Base-by-base conservation (phyloP, 2,329 filamentous ascomycete species). In the Stagonosporopsis rhizophila region DNA sequence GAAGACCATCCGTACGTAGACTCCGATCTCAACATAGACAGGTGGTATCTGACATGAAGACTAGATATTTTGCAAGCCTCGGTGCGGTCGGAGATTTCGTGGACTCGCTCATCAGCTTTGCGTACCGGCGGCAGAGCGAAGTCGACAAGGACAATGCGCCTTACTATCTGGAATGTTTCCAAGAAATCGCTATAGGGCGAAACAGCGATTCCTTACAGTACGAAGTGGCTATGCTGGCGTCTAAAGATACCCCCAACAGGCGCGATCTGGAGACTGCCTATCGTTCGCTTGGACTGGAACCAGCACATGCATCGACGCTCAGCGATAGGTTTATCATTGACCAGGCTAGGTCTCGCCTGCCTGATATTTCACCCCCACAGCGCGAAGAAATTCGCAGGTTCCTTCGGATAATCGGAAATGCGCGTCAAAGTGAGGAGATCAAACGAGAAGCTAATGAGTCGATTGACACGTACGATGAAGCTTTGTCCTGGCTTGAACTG, bases 101-200 rank as follows among this genome's bases (percentile, higher is more conserved):
- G 5, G 85, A 89, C 65, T 67, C 77, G 1, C 74, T 87, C n/a
- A 75, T 91, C 17, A 75, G 81, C 25, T 89, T 86, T 70, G 85
- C 86, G 4, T 90, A 85, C 67, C 79, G 85, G 22, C 80, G 83
- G 30, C 88, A 91, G 74, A 76, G 81, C 22, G 69, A 76, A 8
- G 82, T 80, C 46, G 86, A 90, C 69, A 80, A 81, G 19, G 60
- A 65, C 19, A 83, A 84, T 57, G 77, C 78, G 17, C 75, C 86
- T 2, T 85, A 86, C 67, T 90, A 90, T 69, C 81, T 90, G 57
- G 83, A 88, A 71, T 88, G 85, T 65, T 77, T 91, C n/a, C 80
- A 83, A 62, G 78, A 81, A 42, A 83, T 91, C 49, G 83, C 84
- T 15, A 76, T 77, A 22, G 81, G 83, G 17, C 79, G 87, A 49